Conservation (phyloP, 2,329 filamentous ascomycete genomes). For the Rutstroemia sp. region DNA sequence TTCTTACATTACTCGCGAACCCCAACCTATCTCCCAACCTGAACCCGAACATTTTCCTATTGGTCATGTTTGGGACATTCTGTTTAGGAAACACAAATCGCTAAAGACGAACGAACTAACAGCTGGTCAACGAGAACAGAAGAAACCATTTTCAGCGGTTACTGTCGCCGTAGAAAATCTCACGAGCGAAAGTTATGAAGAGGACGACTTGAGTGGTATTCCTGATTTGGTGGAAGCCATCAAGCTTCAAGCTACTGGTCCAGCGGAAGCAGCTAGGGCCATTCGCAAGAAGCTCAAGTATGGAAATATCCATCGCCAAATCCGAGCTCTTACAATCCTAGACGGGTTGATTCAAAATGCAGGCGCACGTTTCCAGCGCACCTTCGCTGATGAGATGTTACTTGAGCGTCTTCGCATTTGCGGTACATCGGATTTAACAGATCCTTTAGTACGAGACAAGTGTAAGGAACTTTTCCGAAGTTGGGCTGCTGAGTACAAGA, state of each 20-base stretch:
- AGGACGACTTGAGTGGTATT: constrained; percentile 86
- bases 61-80: constrained; percentile 3
- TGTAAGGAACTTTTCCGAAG: constrained; percentile 79
- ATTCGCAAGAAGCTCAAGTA: constrained; percentile 99
- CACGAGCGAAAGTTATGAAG: constrained; percentile 81
- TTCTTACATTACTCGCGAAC: constrained; percentile 2
- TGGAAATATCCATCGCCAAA: constrained; percentile 85
- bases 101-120: constrained; percentile 8
- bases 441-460: constrained; percentile 79
- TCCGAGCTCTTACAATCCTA: constrained; percentile 79
- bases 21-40: background rate
- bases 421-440: constrained; percentile 76
- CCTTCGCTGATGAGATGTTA: constrained; percentile 83
- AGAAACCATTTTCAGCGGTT: constrained; percentile 89
- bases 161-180: constrained; percentile 88
- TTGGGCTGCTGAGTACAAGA: constrained; percentile 79
- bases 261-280: constrained; percentile 82
- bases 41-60: constrained; percentile 3
- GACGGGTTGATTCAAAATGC: constrained; percentile 95
- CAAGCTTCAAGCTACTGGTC: constrained; percentile 78
- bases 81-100: constrained; percentile 3
- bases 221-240: constrained; percentile 93
- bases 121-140: constrained; percentile 33
- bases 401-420: constrained; percentile 86
- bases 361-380: constrained; percentile 75